phyloP scores from a whole-genome alignment of 177 flowering plant species.

The Vitis hybrid region DNA sequence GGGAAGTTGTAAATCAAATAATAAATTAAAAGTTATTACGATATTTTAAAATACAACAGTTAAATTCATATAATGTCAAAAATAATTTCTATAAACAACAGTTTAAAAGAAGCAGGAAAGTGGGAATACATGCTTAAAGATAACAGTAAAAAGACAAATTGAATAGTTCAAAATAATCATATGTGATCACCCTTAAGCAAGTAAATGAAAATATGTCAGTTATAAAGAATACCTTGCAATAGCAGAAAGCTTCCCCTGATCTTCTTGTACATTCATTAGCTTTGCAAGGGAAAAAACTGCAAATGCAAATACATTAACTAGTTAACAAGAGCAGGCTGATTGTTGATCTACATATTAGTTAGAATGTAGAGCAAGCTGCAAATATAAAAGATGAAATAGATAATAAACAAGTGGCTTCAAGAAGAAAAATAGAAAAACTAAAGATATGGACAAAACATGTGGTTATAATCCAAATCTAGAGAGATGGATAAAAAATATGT shows the following conservation, averaged over 20 bases:
- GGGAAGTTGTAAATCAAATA: no score
- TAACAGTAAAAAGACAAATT: not conserved
- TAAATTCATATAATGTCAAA: not conserved
- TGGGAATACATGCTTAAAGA: not conserved
- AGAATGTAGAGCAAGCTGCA: no score
- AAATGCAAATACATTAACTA: slow-evolving; percentile 4
- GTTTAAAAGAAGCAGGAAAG: not conserved
- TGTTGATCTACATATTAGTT: no score
- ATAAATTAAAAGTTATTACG: no score
- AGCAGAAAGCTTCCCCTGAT: slow-evolving; percentile 77
- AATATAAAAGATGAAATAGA: no score
- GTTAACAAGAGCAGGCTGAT: not conserved
- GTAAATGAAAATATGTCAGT: not conserved
- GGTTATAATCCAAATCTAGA: no score
- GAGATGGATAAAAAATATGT: no score
- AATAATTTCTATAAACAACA: not conserved
- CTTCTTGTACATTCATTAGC: slow-evolving; percentile 89
- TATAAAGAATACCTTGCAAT: slow-evolving; percentile 74
- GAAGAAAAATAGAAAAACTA: no score
- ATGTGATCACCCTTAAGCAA: not conserved
- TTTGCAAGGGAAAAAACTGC: slow-evolving; percentile 90
- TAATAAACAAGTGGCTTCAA: no score
- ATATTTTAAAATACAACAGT: not conserved
- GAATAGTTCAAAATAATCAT: not conserved
- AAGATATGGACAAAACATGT: no score